Conservation (phyloP, 257 asterid species). For the Nicotiana knightiana region DNA sequence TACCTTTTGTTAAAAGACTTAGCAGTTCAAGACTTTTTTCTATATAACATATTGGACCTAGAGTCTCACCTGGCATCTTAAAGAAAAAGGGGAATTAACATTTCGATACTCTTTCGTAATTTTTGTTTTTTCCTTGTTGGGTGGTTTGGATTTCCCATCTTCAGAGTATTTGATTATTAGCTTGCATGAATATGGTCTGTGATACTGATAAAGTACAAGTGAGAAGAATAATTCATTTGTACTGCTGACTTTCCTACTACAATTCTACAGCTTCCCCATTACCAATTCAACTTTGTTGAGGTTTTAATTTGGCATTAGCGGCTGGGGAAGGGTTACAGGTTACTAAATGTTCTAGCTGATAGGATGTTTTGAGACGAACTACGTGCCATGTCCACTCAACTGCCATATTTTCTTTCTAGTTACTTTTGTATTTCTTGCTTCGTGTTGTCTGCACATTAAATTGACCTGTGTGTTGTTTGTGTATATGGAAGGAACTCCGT, state of each 20-base stretch:
- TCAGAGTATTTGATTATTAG: neutral
- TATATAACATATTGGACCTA: neutral
- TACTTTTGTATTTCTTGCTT: neutral
- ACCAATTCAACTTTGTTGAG: neutral
- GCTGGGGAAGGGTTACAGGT: neutral
- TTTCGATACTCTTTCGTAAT: neutral
- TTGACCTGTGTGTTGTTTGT: slow-evolving; percentile 1
- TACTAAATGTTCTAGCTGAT: too few species aligned
- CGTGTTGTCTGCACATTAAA: neutral
- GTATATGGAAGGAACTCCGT: slow-evolving; percentile 62
- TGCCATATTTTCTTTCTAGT: neutral
- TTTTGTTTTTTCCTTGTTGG: neutral
- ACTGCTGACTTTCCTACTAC: neutral
- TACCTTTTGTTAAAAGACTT: too few species aligned
- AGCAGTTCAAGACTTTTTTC: too few species aligned
- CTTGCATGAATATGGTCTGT: neutral
- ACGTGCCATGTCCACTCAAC: neutral
- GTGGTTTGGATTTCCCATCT: neutral
- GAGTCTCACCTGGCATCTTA: neutral
- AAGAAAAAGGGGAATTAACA: neutral
- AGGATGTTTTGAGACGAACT: too few species aligned
- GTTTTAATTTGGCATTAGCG: neutral
- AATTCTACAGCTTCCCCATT: neutral
- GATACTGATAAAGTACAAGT: neutral
- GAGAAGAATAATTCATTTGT: neutral